Base-by-base conservation (phyloP, 352 stramenopile genomes). In the Globisporangium carolinianum region DNA sequence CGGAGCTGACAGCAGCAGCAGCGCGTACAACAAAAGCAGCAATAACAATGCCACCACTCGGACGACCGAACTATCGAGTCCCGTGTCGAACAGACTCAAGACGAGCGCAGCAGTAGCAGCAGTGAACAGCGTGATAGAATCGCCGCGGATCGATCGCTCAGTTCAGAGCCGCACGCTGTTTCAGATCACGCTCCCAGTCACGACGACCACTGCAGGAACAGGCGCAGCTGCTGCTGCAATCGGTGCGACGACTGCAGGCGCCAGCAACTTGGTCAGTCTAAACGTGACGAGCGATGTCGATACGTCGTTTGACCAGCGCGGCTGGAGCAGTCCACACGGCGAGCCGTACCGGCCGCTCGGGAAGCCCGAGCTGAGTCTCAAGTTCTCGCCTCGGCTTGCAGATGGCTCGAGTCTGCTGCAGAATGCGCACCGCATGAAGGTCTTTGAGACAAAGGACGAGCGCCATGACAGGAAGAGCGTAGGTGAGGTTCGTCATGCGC, bases 321-420 rank as follows among this genome's bases (percentile, higher is more conserved):
- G 82, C 5, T 91, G 82, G 82, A 80, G 75, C 46, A 89, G 82
- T 57, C 82, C 82, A 7, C 71, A 86, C 51, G 79, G 79, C 5
- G 73, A 89, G 60, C 81, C 81, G 1, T 91, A 89, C 49, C 68
- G 76, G 0, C 82, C 79, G 12, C 64, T 91, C 6, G 82, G 82
- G 4, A 83, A 80, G 41, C 82, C 82, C 0, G 69, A 89, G 47
- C 65, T 91, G 37, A 72, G 63, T 38, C 75, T 91, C 57, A 88
- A 87, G 53, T 76, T 86, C 52, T 81, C 75, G 5, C 79, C 79
- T 3, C 77, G 76, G 18, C 66, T 88, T 11, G 56, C 72, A 4
- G 53, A 75, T 52, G 65, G 69, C 12, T 52, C 63, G 41, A 74
- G 53, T 51, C 42, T 71, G 53, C 55, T 67, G 55, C 71, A 83